A percentile compares a stretch with the other conserved stretches of the same genome.
Conservation (phyloP, 192 early-diverging fungal species). For the Rhizoclosmatium sp. region DNA sequence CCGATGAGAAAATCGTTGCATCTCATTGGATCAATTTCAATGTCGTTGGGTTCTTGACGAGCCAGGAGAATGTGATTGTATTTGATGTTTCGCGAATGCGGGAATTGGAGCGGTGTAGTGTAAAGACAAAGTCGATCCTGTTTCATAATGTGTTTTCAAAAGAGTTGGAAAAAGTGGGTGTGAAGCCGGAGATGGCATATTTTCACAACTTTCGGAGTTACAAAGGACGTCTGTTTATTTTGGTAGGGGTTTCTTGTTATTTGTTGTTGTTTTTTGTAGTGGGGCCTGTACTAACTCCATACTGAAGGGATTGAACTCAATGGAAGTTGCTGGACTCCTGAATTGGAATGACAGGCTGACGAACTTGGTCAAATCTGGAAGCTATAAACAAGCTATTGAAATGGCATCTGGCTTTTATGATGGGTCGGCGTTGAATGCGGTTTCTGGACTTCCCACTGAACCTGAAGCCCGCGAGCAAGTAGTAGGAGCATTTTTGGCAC, state of each 20-base stretch:
- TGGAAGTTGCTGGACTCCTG: constrained; percentile 46
- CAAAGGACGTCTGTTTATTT: constrained; percentile 52
- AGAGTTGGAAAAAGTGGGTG: constrained; percentile 11
- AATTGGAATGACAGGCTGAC: constrained; percentile 56
- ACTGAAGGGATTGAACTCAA: constrained; percentile 37
- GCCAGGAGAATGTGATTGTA: constrained; percentile 37
- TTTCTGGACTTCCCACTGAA: constrained; percentile 50
- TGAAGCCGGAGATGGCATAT: constrained; percentile 46
- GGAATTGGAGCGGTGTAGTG: constrained; percentile 38
- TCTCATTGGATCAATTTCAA: constrained; percentile 49
- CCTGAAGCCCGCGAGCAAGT: constrained; percentile 22
- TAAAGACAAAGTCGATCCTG: constrained; percentile 18
- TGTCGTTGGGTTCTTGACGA: constrained; percentile 36
- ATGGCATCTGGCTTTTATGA: constrained; percentile 50
- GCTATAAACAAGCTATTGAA: constrained; percentile 54
- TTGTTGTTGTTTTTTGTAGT: background rate
- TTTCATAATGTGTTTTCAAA: constrained; percentile 36
- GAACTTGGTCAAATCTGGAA: constrained; percentile 50
- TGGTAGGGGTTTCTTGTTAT: constrained; percentile 33
- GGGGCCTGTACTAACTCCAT: no score
- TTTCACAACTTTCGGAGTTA: constrained; percentile 41
- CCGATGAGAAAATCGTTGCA: constrained; percentile 43
- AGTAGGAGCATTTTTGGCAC: constrained; percentile 43
- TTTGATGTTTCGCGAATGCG: constrained; percentile 35
- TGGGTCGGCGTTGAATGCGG: constrained; percentile 35